Evolutionary conservation across 2,329 filamentous ascomycete species (phyloP).

Genomic region (Thelonectria rubi): DNA sequence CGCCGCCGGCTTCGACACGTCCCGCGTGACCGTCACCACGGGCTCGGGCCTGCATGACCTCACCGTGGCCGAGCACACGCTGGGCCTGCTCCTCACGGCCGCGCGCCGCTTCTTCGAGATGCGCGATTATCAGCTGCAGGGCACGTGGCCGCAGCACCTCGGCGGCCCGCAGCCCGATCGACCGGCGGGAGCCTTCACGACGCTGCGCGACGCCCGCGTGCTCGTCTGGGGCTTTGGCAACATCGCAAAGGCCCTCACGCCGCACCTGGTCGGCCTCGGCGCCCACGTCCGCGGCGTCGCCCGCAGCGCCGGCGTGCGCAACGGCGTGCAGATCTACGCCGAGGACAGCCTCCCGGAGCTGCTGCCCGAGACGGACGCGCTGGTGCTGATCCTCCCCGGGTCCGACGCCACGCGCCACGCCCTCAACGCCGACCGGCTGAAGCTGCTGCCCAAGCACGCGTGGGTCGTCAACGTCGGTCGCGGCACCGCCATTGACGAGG

Average conservation of each 20-base stretch:
- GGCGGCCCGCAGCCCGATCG: conserved; percentile 69
- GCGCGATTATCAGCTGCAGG: conserved; percentile 67
- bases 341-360: conserved; percentile 64
- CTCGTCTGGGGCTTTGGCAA: conserved; percentile 74
- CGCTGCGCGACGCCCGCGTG: conserved; percentile 66
- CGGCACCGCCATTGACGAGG: conserved; percentile 59
- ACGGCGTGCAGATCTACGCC: conserved; percentile 65
- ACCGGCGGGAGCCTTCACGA: conserved; percentile 65
- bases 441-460: conserved; percentile 64
- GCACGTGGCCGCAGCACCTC: conserved; percentile 68
- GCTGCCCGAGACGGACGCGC: conserved; percentile 66
- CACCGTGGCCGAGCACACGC: conserved; percentile 71
- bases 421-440: conserved; percentile 63
- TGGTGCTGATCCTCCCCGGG: conserved; percentile 74
- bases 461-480: conserved; percentile 65
- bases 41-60: conserved; percentile 71
- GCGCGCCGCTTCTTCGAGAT: conserved; percentile 69
- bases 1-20: conserved; percentile 65
- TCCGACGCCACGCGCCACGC: conserved; percentile 64
- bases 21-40: conserved; percentile 63
- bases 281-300: conserved; percentile 68
- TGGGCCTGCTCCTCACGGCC: conserved; percentile 64
- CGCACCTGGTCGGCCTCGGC: conserved; percentile 63
- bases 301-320: conserved; percentile 62
- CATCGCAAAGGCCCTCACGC: conserved; percentile 69